phyloP scores from a whole-genome alignment of 2,329 filamentous ascomycete species.

The Dactylellina cionopaga region DNA sequence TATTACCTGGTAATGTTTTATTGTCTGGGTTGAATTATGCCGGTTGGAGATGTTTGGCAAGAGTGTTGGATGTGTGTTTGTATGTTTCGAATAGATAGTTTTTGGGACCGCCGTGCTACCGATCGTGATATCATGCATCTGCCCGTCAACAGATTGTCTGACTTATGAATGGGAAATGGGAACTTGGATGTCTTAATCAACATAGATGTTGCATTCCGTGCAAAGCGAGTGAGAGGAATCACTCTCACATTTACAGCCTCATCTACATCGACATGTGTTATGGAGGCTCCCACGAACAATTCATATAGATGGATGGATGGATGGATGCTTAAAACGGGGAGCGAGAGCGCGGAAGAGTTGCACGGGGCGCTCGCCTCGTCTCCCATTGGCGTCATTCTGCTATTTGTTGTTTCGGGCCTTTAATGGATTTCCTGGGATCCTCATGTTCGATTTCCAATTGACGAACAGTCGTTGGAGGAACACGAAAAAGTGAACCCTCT shows the following conservation, averaged over 20 bases:
- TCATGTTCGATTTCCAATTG: conserved; percentile 37
- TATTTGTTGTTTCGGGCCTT: conserved; percentile 16
- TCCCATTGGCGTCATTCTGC: conserved; percentile 45
- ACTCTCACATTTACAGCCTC: too few relatives aligned
- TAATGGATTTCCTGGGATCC: conserved; percentile 17
- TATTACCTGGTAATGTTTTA: neutral
- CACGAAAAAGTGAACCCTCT: conserved; percentile 7
- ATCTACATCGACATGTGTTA: too few relatives aligned
- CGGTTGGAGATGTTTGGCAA: neutral
- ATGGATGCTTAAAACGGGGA: conserved; percentile 7
- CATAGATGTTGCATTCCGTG: too few relatives aligned
- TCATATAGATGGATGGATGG: too few relatives aligned
- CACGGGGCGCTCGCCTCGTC: conserved; percentile 45
- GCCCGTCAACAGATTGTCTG: too few relatives aligned
- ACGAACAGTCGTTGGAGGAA: conserved; percentile 20
- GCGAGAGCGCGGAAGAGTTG: conserved; percentile 10
- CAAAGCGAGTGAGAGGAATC: too few relatives aligned
- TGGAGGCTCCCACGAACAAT: too few relatives aligned
- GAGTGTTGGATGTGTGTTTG: too few relatives aligned
- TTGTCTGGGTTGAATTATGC: conserved; percentile 14
- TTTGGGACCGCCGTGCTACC: neutral
- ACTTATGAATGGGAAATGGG: too few relatives aligned
- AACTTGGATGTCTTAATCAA: too few relatives aligned
- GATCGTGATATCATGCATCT: conserved; percentile 12
- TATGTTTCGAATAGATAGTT: too few relatives aligned